phyloP scores from a whole-genome alignment of 495 filamentous ascomycete species.

The Parmelia sp. region DNA sequence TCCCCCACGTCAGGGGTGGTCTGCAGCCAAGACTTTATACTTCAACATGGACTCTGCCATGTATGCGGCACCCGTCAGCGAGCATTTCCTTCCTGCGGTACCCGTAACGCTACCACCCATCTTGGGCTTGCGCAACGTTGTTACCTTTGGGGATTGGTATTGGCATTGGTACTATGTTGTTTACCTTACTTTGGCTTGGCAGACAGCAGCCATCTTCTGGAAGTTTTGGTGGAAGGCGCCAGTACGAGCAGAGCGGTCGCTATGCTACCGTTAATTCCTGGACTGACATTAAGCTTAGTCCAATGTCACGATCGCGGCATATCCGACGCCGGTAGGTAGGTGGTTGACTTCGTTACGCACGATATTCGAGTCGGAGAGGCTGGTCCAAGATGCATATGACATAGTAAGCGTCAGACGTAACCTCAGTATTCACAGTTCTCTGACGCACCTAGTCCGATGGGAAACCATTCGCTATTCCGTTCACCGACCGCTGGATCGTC shows the following conservation, averaged over 20 bases:
- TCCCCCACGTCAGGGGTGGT: too few species aligned
- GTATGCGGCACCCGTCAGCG: neutral
- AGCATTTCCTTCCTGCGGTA: neutral
- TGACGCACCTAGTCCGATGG: slow-evolving; percentile 20
- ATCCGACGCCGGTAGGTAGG: slow-evolving; percentile 22
- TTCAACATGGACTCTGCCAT: neutral
- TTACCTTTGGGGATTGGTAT: slow-evolving; percentile 1
- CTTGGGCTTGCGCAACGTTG: neutral
- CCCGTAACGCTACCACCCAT: neutral
- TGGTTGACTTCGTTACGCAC: slow-evolving; percentile 23
- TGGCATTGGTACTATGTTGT: slow-evolving; percentile 18
- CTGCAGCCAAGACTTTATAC: neutral
- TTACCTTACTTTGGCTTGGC: slow-evolving; percentile 14
- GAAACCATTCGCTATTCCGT: slow-evolving; percentile 26
- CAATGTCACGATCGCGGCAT: slow-evolving; percentile 20
- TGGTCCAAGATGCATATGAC: slow-evolving; percentile 25
- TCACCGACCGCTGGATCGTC: slow-evolving; percentile 27
- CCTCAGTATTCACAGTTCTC: neutral
- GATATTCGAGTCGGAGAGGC: slow-evolving; percentile 21
- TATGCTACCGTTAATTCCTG: neutral
- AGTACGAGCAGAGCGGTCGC: neutral
- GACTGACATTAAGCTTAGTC: slow-evolving; percentile 9
- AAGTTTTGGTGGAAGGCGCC: slow-evolving; percentile 26
- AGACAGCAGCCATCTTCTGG: slow-evolving; percentile 16
- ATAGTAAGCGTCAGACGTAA: slow-evolving; percentile 5